Conservation (phyloP, 202 grass and related monocot species). For the Setaria viridis region DNA sequence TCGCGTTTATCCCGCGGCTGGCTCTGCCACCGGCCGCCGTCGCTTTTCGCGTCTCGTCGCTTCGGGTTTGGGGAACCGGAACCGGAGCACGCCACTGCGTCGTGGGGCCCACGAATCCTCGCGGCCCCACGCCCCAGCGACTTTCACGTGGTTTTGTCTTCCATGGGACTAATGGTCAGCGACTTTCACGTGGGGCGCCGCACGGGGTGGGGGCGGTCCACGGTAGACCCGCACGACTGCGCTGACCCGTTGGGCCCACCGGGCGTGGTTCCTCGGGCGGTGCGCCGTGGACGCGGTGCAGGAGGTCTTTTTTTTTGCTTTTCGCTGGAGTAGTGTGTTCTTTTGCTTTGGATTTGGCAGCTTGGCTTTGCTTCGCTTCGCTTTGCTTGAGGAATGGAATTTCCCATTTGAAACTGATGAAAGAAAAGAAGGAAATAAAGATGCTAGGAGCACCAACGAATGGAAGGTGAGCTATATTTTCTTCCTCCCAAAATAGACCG, state of each 20-base stretch:
- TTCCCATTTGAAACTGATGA: too few species aligned
- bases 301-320: not conserved
- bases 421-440: not conserved
- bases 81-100: not conserved
- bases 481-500: not conserved
- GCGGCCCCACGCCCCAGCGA: not conserved
- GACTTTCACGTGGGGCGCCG: conserved; percentile 27
- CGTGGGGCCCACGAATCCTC: not conserved
- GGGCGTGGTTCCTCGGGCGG: not conserved
- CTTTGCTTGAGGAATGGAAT: not conserved
- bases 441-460: not conserved
- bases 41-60: not conserved
- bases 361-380: too few species aligned
- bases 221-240: not conserved
- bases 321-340: not conserved
- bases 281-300: conserved; percentile 27
- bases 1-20: not conserved
- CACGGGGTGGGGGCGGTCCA: not conserved
- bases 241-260: not conserved
- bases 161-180: too few species aligned
- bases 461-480: not conserved
- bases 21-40: too few species aligned
- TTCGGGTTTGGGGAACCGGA: not conserved
- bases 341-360: not conserved
- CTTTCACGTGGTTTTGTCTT: not conserved